phyloP scores from a whole-genome alignment of 2,329 filamentous ascomycete species.

The Monosporascus sp. region DNA sequence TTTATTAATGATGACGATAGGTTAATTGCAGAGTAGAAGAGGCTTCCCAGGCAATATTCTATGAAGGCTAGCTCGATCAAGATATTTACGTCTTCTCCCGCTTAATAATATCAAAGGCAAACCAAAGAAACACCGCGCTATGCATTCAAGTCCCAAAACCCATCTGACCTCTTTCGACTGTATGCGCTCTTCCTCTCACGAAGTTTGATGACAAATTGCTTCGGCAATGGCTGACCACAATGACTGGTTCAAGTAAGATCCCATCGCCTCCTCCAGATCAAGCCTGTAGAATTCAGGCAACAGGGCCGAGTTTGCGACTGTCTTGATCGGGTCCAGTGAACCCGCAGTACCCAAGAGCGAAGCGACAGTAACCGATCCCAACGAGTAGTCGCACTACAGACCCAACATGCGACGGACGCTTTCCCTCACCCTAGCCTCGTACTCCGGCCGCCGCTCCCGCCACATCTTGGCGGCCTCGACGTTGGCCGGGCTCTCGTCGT shows the following conservation, averaged over 20 bases:
- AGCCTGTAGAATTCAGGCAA: neutral
- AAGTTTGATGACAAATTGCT: neutral
- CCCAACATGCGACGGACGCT: slow-evolving; percentile 77
- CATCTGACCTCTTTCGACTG: neutral
- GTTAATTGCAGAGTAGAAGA: too few relatives aligned
- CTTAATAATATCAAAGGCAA: slow-evolving; percentile 1
- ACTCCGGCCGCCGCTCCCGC: slow-evolving; percentile 77
- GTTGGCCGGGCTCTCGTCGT: slow-evolving; percentile 94
- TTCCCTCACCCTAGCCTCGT: slow-evolving; percentile 79
- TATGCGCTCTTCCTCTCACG: neutral
- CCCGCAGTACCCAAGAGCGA: neutral
- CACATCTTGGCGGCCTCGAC: slow-evolving; percentile 96
- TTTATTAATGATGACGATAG: too few relatives aligned
- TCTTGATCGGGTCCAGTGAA: neutral
- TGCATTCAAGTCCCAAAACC: slow-evolving; percentile 4
- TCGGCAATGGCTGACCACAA: neutral
- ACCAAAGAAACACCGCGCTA: slow-evolving; percentile 19
- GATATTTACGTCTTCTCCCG: too few relatives aligned
- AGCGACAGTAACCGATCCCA: neutral
- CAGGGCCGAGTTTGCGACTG: neutral
- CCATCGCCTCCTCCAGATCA: neutral
- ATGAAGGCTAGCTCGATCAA: too few relatives aligned
- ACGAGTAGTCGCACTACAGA: slow-evolving; percentile 39
- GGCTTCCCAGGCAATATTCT: too few relatives aligned
- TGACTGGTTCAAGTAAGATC: neutral